Conservation (phyloP, 495 filamentous ascomycete genomes). For the Neurospora sp. region DNA sequence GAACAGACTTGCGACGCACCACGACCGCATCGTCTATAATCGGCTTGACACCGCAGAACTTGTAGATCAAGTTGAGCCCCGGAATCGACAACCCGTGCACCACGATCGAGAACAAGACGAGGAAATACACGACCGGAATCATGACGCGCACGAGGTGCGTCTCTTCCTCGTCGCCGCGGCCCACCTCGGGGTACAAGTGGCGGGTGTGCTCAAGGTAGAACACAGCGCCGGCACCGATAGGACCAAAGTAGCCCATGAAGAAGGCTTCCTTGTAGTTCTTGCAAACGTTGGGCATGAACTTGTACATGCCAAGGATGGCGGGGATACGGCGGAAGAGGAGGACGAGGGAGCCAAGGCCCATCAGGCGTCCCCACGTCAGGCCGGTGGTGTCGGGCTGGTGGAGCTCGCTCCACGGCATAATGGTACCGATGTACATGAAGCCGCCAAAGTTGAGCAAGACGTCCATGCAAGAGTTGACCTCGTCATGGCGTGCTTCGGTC, state of each 20-base stretch:
- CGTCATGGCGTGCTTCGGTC: conserved; percentile 61
- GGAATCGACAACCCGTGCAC: conserved; percentile 51
- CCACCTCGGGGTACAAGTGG: conserved; percentile 41
- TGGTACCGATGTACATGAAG: conserved; percentile 79
- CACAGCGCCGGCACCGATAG: conserved; percentile 76
- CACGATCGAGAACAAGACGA: conserved; percentile 48
- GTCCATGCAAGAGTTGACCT: conserved; percentile 79
- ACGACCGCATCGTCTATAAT: conserved; percentile 45
- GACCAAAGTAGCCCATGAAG: conserved; percentile 85
- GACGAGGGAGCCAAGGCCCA: conserved; percentile 64
- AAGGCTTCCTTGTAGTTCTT: conserved; percentile 52
- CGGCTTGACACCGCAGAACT: conserved; percentile 29
- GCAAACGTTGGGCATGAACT: conserved; percentile 59
- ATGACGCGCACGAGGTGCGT: conserved; percentile 41
- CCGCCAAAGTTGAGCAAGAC: conserved; percentile 59
- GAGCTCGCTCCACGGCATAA: conserved; percentile 60
- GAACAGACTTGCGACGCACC: conserved; percentile 37
- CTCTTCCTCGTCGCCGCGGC: conserved; percentile 42
- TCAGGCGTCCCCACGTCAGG: conserved; percentile 50
- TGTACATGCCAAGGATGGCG: conserved; percentile 35
- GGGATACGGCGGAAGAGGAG: conserved; percentile 50
- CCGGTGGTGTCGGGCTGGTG: conserved; percentile 29
- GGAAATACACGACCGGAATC: conserved; percentile 46
- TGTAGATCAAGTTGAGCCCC: conserved; percentile 37
- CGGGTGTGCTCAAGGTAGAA: conserved; percentile 64